phyloP scores from a whole-genome alignment of 768 basidiomycete genomes.

The Lyophyllum decastes region DNA sequence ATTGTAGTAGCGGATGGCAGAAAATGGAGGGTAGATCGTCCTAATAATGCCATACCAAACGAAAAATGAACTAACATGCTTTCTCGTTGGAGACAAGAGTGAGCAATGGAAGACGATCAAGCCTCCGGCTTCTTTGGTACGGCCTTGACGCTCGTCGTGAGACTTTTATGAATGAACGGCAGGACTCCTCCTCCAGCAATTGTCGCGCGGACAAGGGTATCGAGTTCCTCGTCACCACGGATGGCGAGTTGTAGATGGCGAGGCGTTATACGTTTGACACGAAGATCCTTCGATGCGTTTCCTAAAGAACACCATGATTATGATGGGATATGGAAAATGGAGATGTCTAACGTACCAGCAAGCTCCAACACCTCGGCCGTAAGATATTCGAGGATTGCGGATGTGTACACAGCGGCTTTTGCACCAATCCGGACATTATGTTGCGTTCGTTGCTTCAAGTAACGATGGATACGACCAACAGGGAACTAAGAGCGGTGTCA shows the following conservation, averaged over 20 bases:
- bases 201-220: constrained; percentile 90
- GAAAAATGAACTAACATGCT: neutral
- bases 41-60: neutral
- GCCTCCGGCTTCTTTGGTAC: constrained; percentile 47
- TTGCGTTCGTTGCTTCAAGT: constrained; percentile 88
- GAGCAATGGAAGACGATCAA: neutral
- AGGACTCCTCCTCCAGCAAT: constrained; percentile 90
- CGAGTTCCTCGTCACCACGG: constrained; percentile 97
- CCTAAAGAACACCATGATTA: constrained; percentile 43
- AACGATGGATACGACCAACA: constrained; percentile 97
- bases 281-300: constrained; percentile 96
- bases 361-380: constrained; percentile 96
- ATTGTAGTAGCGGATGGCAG: constrained; percentile 5
- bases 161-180: constrained; percentile 86
- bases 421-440: constrained; percentile 95
- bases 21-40: constrained; percentile 5
- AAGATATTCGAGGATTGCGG: constrained; percentile 93
- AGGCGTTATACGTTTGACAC: constrained; percentile 95
- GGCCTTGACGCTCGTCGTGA: constrained; percentile 57
- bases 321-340: neutral
- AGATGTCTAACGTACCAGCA: constrained; percentile 62
- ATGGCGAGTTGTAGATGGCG: constrained; percentile 96
- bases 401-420: constrained; percentile 97
- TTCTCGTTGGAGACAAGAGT: neutral
- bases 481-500: constrained; percentile 68